Evolutionary conservation across 805 yeast genomes (phyloP), one percentile per base, ranked within the genome.

Genomic region (Hanseniaspora taiwanica): DNA sequence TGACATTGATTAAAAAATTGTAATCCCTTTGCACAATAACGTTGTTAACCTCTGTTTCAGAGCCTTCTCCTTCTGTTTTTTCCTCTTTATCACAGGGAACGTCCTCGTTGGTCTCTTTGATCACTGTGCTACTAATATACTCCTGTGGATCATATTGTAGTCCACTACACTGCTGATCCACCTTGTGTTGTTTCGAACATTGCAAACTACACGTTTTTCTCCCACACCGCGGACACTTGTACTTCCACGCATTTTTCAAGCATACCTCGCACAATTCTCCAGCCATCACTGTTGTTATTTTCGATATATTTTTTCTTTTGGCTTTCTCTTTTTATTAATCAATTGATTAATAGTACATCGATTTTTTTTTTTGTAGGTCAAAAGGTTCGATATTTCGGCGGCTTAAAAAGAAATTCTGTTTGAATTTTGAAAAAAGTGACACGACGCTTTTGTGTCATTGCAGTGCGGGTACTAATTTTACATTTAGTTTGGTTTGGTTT

Each of bases 181-280:
- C 50, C 56, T 85, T 85, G 53, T 87, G 96, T 18, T 66, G 54
- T 44, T 72, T 74, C 21, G 81, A 82, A 61, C 96, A 87, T 7
- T 51, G 66, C 6, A 82, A 53, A 0, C 81, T 74, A 54, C 96
- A 87, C 0, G 89, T 80, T 42, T 61, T 66, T 4, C 63, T 55
- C 5, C 62, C 60, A 53, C 96, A 87, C 14, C 79, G 78, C 0
- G 96, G 96, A 56, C 96, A 87, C 12, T 69, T 75, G 55, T 87
- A 87, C 51, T 78, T 81, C 42, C 66, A 63, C 20, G 48, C 55
- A 4, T 60, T 51, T 16, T 49, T 50, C 9, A 56, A 53, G 46
- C 82, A 76, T 14, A 73, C 60, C 42, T 58, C 64, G 48, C 81
- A 76, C n/a, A 37, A 33, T 33, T 33, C 24, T 19, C 17, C 24